Base-by-base conservation (phyloP, 2,329 filamentous ascomycete species). In the Lachnellula hyalina region DNA sequence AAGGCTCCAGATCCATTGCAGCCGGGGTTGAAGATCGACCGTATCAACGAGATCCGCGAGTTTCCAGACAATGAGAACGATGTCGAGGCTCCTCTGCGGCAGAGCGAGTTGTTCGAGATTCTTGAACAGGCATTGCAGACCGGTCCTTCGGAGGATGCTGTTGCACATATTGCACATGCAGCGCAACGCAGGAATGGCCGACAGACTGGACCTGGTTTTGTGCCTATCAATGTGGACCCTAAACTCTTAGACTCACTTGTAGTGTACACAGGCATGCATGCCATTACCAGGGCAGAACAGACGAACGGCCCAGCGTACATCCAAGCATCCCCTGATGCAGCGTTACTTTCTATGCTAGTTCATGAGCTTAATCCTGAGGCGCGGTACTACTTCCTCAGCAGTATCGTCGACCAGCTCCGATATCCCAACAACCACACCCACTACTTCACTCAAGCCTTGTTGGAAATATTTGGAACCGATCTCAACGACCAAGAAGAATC, bases 391-490 rank as follows among this genome's bases (percentile, higher is more conserved):
- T 77, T 99, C 55, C 73, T 97, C 54, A 85, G 81, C 63, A 89
- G 89, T 61, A 90, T 99, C 68, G 82, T 90, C 54, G 96, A 97
- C 71, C 92, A 97, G 73, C 81, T 99, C 48, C 88, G 94, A 57
- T 96, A 87, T 70, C 90, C 92, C 11, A 96, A 91, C 68, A 85
- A 85, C 48, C 85, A 95, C 67, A 99, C 94, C 12, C 87, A 92
- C 67, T 99, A 94, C 74, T 99, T 96, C 74, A 92, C 86, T 68
- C 89, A 91, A 65, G 82, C 87, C 14, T 77, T 97, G 44, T 79
- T 97, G 47, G 85, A 95, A 63, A 78, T 96, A 40, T 97, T 96
- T 71, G 89, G 85, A 19, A 82, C 83, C 60, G 89, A 94, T 74
- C 76, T 80, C 67, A 79, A 73, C 69, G 85, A 87, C 63, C 84